Conservation (phyloP, 2,329 filamentous ascomycete species). For the Aspergillus fischeri region DNA sequence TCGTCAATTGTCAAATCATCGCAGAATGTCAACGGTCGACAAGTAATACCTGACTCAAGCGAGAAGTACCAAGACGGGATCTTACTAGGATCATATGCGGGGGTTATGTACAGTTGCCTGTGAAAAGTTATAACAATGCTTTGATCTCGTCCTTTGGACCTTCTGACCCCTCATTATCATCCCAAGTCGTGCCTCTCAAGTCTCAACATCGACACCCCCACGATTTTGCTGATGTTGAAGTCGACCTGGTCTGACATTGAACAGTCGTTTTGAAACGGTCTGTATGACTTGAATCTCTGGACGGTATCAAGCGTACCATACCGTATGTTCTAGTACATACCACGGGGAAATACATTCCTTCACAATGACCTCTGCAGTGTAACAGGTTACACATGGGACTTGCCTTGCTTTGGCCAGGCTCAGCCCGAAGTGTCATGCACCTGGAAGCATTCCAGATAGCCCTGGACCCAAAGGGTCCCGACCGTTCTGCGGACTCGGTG, state of each 20-base stretch:
- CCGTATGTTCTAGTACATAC: constrained; percentile 1
- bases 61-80: background rate
- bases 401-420: constrained; percentile 5
- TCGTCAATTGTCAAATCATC: constrained; percentile 5
- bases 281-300: background rate
- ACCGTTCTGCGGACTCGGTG: background rate
- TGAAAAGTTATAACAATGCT: background rate
- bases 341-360: background rate
- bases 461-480: background rate
- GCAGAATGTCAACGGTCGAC: background rate
- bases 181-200: background rate
- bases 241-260: background rate
- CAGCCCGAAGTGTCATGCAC: background rate
- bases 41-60: background rate
- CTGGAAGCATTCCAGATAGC: background rate
- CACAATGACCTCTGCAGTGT: background rate
- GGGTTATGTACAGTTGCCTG: background rate
- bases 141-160: background rate
- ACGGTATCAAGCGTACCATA: constrained; percentile 5
- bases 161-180: background rate
- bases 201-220: background rate
- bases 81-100: constrained; percentile 5
- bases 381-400: constrained; percentile 4
- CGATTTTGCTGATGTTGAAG: background rate
- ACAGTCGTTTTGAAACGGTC: background rate